phyloP scores from a whole-genome alignment of 345 rosid species.

The Trapa incisa region DNA sequence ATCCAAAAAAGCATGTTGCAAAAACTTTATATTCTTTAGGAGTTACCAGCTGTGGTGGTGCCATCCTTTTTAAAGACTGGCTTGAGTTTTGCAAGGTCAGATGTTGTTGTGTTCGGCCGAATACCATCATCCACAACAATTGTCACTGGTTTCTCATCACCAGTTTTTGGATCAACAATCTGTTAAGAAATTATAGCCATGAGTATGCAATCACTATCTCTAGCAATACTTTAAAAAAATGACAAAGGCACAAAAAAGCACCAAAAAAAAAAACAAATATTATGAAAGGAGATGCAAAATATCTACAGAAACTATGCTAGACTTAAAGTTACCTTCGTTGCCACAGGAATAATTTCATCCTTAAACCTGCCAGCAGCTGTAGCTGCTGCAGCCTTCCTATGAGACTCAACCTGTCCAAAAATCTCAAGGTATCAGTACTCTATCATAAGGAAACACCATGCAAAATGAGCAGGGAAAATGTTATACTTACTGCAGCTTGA shows the following conservation, averaged over 20 bases:
- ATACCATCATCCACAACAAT: constrained; percentile 88
- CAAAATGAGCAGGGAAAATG: not conserved
- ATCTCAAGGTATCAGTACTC: not conserved
- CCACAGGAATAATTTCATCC: constrained; percentile 83
- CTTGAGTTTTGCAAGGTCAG: constrained; percentile 56
- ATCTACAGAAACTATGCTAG: not conserved
- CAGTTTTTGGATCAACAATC: constrained; percentile 86
- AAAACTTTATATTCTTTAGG: too few species aligned
- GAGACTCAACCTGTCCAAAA: constrained; percentile 65
- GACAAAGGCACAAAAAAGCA: not conserved
- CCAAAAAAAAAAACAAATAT: not conserved
- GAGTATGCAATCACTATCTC: not conserved
- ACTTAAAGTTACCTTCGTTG: constrained; percentile 50
- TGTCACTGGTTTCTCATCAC: constrained; percentile 55
- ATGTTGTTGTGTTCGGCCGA: constrained; percentile 54
- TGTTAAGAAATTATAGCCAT: constrained; percentile 17
- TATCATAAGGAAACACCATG: not conserved
- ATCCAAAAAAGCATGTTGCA: not conserved
- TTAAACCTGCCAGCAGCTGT: constrained; percentile 72
- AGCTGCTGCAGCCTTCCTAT: constrained; percentile 90
- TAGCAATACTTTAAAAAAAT: not conserved
- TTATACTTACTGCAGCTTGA: constrained; percentile 79
- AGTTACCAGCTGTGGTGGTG: constrained; percentile 78
- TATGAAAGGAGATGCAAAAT: not conserved
- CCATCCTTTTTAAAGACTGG: constrained; percentile 87